Evolutionary conservation across 148 eudicot genomes (phyloP).

Genomic region (Euryodendron excelsum): DNA sequence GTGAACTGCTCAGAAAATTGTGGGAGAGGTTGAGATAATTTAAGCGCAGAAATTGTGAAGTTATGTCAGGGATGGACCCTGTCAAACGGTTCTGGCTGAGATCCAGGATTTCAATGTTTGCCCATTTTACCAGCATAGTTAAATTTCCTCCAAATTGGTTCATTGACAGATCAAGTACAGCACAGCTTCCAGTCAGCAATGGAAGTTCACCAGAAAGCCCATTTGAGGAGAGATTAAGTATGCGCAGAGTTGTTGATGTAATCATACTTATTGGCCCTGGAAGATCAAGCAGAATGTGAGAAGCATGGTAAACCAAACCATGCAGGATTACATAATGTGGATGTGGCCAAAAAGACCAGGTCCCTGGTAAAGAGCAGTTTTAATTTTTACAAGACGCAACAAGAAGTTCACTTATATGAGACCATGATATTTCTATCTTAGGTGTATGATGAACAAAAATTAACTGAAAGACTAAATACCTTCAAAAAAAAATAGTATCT

Average conservation of each 20-base stretch:
- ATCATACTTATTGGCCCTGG: slow-evolving; percentile 86
- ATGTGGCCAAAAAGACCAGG: not conserved
- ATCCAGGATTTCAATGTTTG: slow-evolving; percentile 75
- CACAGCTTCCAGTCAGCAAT: slow-evolving; percentile 76
- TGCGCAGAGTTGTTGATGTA: slow-evolving; percentile 66
- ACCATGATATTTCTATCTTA: too few relatives aligned
- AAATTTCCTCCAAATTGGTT: slow-evolving; percentile 78
- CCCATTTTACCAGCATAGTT: slow-evolving; percentile 73
- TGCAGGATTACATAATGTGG: too few relatives aligned
- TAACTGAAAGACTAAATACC: not conserved
- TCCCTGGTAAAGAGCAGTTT: not conserved
- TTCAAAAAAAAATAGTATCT: too few relatives aligned
- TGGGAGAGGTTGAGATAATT: slow-evolving; percentile 81
- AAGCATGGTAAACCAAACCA: not conserved
- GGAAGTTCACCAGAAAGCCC: slow-evolving; percentile 89
- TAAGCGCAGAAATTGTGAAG: slow-evolving; percentile 76
- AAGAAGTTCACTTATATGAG: not conserved
- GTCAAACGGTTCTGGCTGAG: slow-evolving; percentile 81
- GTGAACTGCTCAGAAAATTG: slow-evolving; percentile 60
- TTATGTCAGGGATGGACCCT: slow-evolving; percentile 67
- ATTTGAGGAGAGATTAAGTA: slow-evolving; percentile 87
- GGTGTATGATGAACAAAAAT: not conserved
- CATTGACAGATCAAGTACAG: slow-evolving; percentile 72
- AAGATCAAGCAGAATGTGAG: slow-evolving; percentile 13
- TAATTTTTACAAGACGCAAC: not conserved